Conservation (phyloP, 441 rosid species). For the Aquilaria agallochum region DNA sequence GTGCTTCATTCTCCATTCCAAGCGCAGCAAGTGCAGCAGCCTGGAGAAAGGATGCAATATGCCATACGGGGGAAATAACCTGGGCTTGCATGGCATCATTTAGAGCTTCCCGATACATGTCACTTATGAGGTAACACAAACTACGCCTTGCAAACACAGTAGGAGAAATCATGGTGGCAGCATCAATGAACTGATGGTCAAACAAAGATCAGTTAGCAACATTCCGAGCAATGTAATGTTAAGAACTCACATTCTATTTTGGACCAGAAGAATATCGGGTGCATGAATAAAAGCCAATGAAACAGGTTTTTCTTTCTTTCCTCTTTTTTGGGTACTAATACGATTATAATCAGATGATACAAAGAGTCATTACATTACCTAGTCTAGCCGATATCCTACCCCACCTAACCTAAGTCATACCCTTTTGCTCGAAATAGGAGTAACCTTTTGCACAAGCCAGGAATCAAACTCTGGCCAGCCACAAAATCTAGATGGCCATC, state of each 20-base stretch:
- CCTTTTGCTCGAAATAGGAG: no score
- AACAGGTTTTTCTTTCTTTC: background rate
- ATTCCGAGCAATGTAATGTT: background rate
- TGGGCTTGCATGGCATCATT: conserved; percentile 78
- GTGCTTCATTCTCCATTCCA: conserved; percentile 78
- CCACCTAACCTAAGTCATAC: no score
- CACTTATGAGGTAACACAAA: conserved; percentile 58
- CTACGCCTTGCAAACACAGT: conserved; percentile 76
- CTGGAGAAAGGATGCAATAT: conserved; percentile 72
- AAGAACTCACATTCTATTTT: no score
- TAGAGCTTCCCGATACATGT: conserved; percentile 67
- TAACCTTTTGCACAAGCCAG: no score
- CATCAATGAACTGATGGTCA: conserved; percentile 62
- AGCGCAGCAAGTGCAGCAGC: conserved; percentile 57
- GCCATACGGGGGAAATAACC: conserved; percentile 76
- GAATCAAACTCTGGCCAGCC: no score
- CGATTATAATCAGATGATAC: no score
- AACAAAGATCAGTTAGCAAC: conserved; percentile 11
- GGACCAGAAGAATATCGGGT: no score
- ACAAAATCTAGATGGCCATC: no score
- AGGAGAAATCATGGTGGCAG: conserved; percentile 78
- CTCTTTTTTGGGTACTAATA: background rate
- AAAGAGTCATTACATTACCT: no score
- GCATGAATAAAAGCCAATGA: background rate
- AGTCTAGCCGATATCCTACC: no score